Base-by-base conservation (phyloP, 75 land plant species). In the Isoetes taiwanensis region DNA sequence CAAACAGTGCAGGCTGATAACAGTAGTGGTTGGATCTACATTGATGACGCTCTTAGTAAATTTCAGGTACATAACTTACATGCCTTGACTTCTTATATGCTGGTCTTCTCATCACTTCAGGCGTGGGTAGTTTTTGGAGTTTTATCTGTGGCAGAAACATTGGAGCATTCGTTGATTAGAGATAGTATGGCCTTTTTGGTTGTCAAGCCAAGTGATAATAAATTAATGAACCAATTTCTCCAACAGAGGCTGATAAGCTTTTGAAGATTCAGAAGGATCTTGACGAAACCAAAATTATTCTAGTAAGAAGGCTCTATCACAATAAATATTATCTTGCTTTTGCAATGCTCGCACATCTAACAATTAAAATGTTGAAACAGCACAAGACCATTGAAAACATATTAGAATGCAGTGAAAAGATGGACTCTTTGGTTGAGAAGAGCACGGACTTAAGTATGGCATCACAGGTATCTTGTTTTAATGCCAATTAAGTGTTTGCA, bases 331-430 rank as follows among this genome's bases (percentile, higher is more conserved):
- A 24, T 2, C 9, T 62, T 6, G 24, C 10, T 0, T 2, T 57
- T 34, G 53, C 32, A 14, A 57, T 33, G 56, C 30, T 12, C 2
- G 35, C 9, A 20, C 24, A n/a, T 40, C 24, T 35, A 14, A 26
- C 28, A 14, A n/a, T 41, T 20, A 3, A 27, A 30, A 3, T 41
- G 55, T 60, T 21, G 3, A 60, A 28, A 12, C 77, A 89, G 96
- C 96, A 85, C 66, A 85, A 89, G 55, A 89, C 96, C 29, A 89
- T 89, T 53, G 93, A 89, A 33, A 86, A 90, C 63, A 90, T 88
- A 34, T 80, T 88, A 57, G 90, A 57, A 56, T 66, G 93, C 67
- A 91, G 96, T 31, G 93, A 82, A 63, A 85, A 61, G 56, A 64
- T 89, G 62, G 96, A 89, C 62, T 78, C 86, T 41, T 66, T 89